A percentile compares a stretch with the other conserved stretches of the same genome.
These are phyloP conservation scores for Monosporascus sp. DNA, from an alignment of 2,329 filamentous ascomycete species.

Conservation along the genomic window DNA sequence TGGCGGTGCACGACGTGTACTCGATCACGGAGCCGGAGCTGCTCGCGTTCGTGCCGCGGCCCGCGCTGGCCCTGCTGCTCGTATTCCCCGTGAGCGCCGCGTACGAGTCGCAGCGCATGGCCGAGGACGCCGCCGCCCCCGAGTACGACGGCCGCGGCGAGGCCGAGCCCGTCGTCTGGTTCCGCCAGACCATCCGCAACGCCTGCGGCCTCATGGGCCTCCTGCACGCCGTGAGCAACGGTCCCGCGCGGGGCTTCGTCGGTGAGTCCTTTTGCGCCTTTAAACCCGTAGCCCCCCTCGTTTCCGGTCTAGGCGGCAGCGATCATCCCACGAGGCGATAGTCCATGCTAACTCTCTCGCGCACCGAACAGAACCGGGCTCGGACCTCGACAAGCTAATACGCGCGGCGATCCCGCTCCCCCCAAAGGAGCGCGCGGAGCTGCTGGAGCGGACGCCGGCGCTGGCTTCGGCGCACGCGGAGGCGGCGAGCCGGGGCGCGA, in stretches of 20 bases:
- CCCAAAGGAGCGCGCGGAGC: constrained; percentile 59
- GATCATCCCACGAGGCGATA: constrained; percentile 32
- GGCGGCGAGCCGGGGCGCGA: constrained; percentile 74
- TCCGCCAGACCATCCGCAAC: constrained; percentile 89
- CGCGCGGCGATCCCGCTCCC: constrained; percentile 63
- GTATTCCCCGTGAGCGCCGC: constrained; percentile 80
- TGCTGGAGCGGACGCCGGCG: constrained; percentile 71
- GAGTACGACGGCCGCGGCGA: constrained; percentile 66
- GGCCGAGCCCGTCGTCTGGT: constrained; percentile 80
- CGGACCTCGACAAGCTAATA: constrained; percentile 61
- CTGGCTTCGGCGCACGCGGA: constrained; percentile 74
- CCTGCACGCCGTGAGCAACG: constrained; percentile 77
- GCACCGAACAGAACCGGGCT: constrained; percentile 35
- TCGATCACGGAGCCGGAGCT: constrained; percentile 81
- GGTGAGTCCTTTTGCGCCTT: constrained; percentile 28
- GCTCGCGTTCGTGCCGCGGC: constrained; percentile 81
- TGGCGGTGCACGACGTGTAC: constrained; percentile 87
- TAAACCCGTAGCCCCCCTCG: not conserved
- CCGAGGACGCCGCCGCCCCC: constrained; percentile 61
- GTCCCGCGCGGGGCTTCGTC: constrained; percentile 60
- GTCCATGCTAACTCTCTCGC: not conserved
- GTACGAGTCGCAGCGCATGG: constrained; percentile 71
- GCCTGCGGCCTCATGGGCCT: constrained; percentile 89
- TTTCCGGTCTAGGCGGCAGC: constrained; percentile 6
- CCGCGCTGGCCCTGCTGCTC: constrained; percentile 80